Conservation (phyloP, 2,329 filamentous ascomycete genomes). For the Thielaviopsis ethacetica region DNA sequence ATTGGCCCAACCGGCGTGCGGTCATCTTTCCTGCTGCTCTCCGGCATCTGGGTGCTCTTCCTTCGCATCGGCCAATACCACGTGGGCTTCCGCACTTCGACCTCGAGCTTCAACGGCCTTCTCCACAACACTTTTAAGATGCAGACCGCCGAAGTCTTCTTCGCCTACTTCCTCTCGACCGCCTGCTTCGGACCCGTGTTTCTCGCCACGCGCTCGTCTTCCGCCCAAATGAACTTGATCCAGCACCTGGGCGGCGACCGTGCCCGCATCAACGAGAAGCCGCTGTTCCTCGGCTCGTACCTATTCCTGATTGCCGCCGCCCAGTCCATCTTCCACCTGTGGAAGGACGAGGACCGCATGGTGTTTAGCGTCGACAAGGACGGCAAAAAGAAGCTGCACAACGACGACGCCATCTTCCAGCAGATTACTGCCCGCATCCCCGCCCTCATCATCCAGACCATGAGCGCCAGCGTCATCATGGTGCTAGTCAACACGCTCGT, state of each 20-base stretch:
- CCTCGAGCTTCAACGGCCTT: constrained; percentile 50
- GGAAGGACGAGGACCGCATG: constrained; percentile 56
- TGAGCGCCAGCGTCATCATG: constrained; percentile 25
- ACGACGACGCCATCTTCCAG: constrained; percentile 6
- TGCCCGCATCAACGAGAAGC: constrained; percentile 66
- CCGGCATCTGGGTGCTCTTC: constrained; percentile 62
- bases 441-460: constrained; percentile 14
- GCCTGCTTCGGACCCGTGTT: constrained; percentile 69
- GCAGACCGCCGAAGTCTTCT: constrained; percentile 50
- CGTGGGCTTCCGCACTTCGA: constrained; percentile 53
- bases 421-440: constrained; percentile 8
- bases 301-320: constrained; percentile 50
- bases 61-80: constrained; percentile 76
- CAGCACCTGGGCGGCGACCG: constrained; percentile 56
- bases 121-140: constrained; percentile 38
- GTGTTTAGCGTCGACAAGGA: constrained; percentile 18
- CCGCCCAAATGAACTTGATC: constrained; percentile 54
- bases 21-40: constrained; percentile 57
- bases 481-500: constrained; percentile 33
- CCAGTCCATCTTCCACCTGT: constrained; percentile 57
- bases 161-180: constrained; percentile 64
- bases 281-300: constrained; percentile 61
- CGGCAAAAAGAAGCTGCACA: constrained; percentile 8
- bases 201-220: constrained; percentile 49
- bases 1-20: constrained; percentile 60